Evolutionary conservation across 805 yeast genomes (phyloP).

Genomic region (Scheffersomyces coipomensis): DNA sequence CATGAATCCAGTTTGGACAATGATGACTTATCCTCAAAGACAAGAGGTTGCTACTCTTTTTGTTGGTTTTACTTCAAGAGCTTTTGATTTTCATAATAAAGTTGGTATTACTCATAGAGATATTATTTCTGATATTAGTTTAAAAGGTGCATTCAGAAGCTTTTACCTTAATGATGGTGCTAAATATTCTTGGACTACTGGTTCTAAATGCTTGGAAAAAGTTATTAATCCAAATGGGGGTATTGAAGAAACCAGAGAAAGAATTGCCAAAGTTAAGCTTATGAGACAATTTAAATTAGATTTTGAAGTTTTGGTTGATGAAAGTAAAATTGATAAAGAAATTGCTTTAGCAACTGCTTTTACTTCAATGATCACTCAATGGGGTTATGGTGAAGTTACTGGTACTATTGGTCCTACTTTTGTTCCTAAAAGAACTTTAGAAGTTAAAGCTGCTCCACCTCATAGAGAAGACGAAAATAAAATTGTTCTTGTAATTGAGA

Average conservation of each 20-base stretch:
- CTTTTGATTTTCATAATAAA: constrained; percentile 50
- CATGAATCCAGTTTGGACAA: constrained; percentile 51
- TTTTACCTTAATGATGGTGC: constrained; percentile 54
- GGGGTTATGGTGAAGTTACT: constrained; percentile 58
- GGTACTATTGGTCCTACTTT: constrained; percentile 54
- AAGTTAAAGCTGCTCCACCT: constrained; percentile 9
- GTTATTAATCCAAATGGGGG: constrained; percentile 55
- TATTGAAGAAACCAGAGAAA: constrained; percentile 51
- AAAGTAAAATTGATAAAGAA: constrained; percentile 44
- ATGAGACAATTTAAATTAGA: constrained; percentile 61
- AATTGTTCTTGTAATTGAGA: constrained; percentile 25
- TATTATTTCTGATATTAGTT: constrained; percentile 34
- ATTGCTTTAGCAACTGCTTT: constrained; percentile 61
- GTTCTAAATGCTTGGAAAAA: constrained; percentile 50
- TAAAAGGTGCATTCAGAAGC: constrained; percentile 40
- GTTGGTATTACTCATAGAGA: constrained; percentile 45
- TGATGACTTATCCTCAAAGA: constrained; percentile 43
- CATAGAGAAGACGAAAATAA: constrained; percentile 7
- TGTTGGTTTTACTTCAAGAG: constrained; percentile 45
- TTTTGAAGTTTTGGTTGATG: constrained; percentile 56
- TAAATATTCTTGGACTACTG: constrained; percentile 55
- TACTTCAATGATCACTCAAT: constrained; percentile 62
- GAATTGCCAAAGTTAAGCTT: constrained; percentile 54
- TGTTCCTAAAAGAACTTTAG: constrained; percentile 10
- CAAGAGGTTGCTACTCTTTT: constrained; percentile 50